Evolutionary conservation across 1,139 yeast genomes (phyloP).

Genomic region (Pichia sp.): DNA sequence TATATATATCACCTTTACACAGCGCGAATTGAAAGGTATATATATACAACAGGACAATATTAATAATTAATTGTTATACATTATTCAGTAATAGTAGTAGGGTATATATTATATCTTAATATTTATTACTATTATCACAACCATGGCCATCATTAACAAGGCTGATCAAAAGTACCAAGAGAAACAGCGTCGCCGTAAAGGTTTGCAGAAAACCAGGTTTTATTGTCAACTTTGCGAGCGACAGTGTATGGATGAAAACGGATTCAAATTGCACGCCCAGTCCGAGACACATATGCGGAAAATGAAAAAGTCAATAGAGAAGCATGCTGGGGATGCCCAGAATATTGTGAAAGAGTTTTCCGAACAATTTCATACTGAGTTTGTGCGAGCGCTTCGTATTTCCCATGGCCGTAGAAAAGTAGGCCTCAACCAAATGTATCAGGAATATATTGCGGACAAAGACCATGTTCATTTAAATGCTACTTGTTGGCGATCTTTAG

Average conservation of each 20-base stretch:
- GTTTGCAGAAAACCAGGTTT: slow-evolving; percentile 77
- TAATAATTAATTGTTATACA: too few species aligned
- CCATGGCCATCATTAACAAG: slow-evolving; percentile 1
- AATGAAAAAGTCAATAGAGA: slow-evolving; percentile 31
- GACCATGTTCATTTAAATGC: slow-evolving; percentile 89
- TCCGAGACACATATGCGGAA: slow-evolving; percentile 71
- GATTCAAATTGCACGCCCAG: slow-evolving; percentile 78
- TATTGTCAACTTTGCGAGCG: slow-evolving; percentile 90
- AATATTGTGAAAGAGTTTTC: slow-evolving; percentile 60
- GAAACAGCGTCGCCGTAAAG: slow-evolving; percentile 65
- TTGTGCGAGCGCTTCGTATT: slow-evolving; percentile 53
- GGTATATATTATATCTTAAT: too few species aligned
- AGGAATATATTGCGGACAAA: slow-evolving; percentile 72
- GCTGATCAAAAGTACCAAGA: slow-evolving; percentile 16
- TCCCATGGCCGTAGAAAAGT: slow-evolving; percentile 79
- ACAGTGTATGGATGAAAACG: slow-evolving; percentile 94
- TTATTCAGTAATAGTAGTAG: too few species aligned
- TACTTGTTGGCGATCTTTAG: slow-evolving; percentile 69
- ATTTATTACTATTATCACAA: too few species aligned
- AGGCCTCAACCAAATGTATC: slow-evolving; percentile 81
- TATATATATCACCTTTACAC: too few species aligned
- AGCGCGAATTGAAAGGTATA: too few species aligned
- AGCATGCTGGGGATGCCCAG: slow-evolving; percentile 31
- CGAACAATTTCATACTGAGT: slow-evolving; percentile 53
- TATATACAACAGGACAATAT: too few species aligned